Evolutionary conservation across 2,329 filamentous ascomycete genomes (phyloP), one percentile per base, ranked within the genome.

Genomic region (Didymellaceae sp.): DNA sequence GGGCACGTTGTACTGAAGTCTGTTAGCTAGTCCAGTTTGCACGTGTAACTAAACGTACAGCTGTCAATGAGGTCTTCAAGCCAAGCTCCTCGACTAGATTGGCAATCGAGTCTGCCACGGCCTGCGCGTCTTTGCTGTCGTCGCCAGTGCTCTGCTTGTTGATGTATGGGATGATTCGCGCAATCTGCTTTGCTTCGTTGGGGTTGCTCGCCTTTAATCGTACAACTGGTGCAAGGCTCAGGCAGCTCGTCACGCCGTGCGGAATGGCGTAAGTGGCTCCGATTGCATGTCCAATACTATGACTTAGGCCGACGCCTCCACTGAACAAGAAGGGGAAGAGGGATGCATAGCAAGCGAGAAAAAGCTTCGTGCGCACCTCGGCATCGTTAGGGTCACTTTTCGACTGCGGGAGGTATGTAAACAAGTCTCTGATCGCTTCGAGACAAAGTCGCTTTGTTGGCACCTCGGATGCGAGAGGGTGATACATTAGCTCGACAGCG

Each of bases 221-320:
- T 2, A 83, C 75, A 2, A 82, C 81, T 35, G 79, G 77, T 1
- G 78, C 77, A 3, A 84, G 65, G 20, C 79, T 82, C 56, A 84
- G 56, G 56, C 80, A 82, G 13, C 76, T 80, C 0, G 81, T 84
- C 39, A 82, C 77, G 2, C 81, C 81, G 48, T 84, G 81, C 0
- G 81, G 81, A 37, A 84, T 84, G 2, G 72, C 67, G 55, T 83
- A 84, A 0, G 81, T 81, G 7, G 76, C 77, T 11, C 81, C 81
- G 25, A 84, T 72, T 0, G 81, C 80, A 59, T 83, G 81, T 17
- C 77, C 77, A 45, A 80, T 66, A 20, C 72, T 72, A 53, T 80
- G 78, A 24, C 72, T 76, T 5, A 84, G 67, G 3, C 81, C 81
- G 1, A 82, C 71, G 0, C 75, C 75, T 6, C 79, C 78, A 4